Percentiles rank a stretch among this genome's conserved stretches.
Conservation (phyloP, 768 basidiomycete genomes). For the Calocera viscosa region DNA sequence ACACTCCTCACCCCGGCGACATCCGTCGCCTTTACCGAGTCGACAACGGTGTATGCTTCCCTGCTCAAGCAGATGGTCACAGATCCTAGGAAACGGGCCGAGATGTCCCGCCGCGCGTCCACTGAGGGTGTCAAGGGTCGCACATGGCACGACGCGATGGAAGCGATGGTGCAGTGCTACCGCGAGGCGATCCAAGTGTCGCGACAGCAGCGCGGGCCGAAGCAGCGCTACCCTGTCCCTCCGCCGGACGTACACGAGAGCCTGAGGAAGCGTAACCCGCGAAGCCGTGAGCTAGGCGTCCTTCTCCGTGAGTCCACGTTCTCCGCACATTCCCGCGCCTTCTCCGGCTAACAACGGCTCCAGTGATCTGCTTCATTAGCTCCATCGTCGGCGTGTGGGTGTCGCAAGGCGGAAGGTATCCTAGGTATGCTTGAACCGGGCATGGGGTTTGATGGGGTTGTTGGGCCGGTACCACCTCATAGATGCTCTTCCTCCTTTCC, state of each 20-base stretch:
- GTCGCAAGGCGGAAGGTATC: not conserved
- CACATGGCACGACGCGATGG: conserved; percentile 13
- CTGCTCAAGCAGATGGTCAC: not conserved
- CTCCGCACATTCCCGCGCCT: not conserved
- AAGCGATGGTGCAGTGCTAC: conserved; percentile 10
- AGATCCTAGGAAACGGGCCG: not conserved
- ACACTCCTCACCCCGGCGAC: not conserved
- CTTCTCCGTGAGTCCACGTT: not conserved
- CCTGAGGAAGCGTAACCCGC: not conserved
- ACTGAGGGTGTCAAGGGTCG: conserved; percentile 2
- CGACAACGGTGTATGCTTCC: not conserved
- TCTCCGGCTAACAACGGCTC: not conserved
- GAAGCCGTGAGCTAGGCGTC: not conserved
- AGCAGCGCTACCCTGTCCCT: not conserved
- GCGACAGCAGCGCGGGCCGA: not conserved
- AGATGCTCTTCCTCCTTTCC: not conserved
- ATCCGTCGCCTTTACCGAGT: not conserved
- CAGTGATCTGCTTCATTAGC: conserved; percentile 3
- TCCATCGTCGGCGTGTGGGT: conserved; percentile 4
- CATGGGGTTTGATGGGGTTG: not conserved
- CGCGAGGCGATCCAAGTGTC: conserved; percentile 11
- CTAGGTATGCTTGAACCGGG: not conserved
- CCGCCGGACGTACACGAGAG: conserved; percentile 6
- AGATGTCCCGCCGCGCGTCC: conserved; percentile 1
- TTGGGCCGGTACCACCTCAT: not conserved